These are phyloP conservation scores for Fusarium keratoplasticum DNA, from an alignment of 2,329 filamentous ascomycete species.

Conservation along the genomic window DNA sequence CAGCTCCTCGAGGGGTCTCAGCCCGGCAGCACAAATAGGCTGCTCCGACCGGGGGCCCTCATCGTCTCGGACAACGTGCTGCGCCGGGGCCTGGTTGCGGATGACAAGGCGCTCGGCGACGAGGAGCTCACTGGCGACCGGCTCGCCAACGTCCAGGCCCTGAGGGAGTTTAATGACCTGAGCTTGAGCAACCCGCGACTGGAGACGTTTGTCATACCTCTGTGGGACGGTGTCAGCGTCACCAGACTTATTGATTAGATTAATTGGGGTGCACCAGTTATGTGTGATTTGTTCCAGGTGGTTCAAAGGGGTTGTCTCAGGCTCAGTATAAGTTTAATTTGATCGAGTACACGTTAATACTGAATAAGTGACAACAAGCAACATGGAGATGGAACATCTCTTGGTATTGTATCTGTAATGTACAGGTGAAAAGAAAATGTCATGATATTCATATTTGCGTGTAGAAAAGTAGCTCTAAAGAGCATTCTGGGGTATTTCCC, in stretches of 20 bases:
- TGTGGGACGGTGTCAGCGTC: slow-evolving; percentile 58
- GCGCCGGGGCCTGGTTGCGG: slow-evolving; percentile 60
- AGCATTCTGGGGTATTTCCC: not conserved
- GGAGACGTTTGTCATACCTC: slow-evolving; percentile 55
- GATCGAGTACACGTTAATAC: slow-evolving; percentile 7
- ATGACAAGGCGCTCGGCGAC: slow-evolving; percentile 41
- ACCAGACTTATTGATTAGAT: slow-evolving; percentile 53
- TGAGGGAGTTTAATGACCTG: slow-evolving; percentile 52
- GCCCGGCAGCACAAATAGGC: slow-evolving; percentile 50
- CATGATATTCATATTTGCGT: slow-evolving; percentile 29
- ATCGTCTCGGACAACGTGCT: slow-evolving; percentile 68
- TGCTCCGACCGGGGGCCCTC: slow-evolving; percentile 62
- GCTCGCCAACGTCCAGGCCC: slow-evolving; percentile 39
- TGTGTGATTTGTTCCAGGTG: not conserved
- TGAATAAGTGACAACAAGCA: slow-evolving; percentile 14
- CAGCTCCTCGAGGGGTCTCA: slow-evolving; percentile 58
- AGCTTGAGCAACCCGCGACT: slow-evolving; percentile 50
- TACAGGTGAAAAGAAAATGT: slow-evolving; percentile 11
- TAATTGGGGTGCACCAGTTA: not conserved
- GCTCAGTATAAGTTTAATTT: not conserved
- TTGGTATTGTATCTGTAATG: slow-evolving; percentile 18
- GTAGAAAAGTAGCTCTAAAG: not conserved
- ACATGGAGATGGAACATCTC: slow-evolving; percentile 6
- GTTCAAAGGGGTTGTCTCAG: not conserved
- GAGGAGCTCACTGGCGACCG: slow-evolving; percentile 32